Conservation (phyloP, 768 basidiomycete species). For the Termitomyces sp. region DNA sequence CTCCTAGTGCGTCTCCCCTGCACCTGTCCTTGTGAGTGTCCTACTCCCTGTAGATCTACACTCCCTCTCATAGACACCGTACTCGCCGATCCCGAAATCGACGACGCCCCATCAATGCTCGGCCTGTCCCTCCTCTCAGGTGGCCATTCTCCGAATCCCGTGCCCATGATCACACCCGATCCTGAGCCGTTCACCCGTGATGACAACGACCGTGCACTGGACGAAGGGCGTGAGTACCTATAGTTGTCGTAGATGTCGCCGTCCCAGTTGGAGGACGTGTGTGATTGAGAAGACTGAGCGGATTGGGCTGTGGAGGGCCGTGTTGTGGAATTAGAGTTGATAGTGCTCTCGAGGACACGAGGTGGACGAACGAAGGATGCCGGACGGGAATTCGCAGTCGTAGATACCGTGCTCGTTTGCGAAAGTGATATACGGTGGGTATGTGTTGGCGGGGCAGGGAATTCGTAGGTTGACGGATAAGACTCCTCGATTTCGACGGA, state of each 20-base stretch:
- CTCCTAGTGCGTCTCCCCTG: neutral
- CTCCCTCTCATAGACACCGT: neutral
- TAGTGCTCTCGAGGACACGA: neutral
- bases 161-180: neutral
- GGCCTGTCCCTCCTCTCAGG: conserved; percentile 1
- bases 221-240: conserved; percentile 61
- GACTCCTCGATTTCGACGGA: neutral
- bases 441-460: conserved; percentile 8
- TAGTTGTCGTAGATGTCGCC: conserved; percentile 80
- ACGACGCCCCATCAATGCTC: neutral
- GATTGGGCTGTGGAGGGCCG: conserved; percentile 15
- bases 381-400: conserved; percentile 9
- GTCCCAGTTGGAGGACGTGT: conserved; percentile 26
- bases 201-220: conserved; percentile 28
- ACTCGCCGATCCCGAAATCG: neutral
- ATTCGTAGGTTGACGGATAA: conserved; percentile 1
- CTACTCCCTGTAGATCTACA: neutral
- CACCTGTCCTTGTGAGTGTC: neutral
- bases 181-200: neutral
- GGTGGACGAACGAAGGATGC: neutral
- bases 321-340: neutral
- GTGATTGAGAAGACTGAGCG: conserved; percentile 1
- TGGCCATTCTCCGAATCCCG: neutral
- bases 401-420: neutral
- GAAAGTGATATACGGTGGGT: conserved; percentile 1